Evolutionary conservation across 2,329 filamentous ascomycete species (phyloP), one percentile per base, ranked within the genome.

Genomic region (Xylaria sp.): DNA sequence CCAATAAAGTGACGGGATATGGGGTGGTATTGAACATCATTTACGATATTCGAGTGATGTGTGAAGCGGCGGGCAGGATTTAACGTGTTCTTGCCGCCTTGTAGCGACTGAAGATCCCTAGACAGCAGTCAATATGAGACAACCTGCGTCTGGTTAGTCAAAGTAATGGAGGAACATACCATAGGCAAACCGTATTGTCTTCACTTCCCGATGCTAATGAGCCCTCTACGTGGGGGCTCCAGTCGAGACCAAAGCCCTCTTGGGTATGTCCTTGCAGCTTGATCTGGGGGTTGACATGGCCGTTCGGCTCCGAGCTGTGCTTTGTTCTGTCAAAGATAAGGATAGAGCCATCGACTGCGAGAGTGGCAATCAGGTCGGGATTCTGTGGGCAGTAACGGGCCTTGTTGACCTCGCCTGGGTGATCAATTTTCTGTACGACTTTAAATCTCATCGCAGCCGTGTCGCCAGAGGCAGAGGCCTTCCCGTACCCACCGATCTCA

Each of bases 351-450:
- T 98, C 93, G 8, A 93, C 89, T 73, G 93, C 94, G 82, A 98
- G 91, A 0, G 96, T 98, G 2, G 96, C 96, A 76, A 99, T 97
- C 67, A 99, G 90, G 77, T 99, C 94, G 5, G 95, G 94, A 78
- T 99, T 99, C 80, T 98, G 95, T 13, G 96, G 96, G 82, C 98
- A 94, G 79, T 98, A 98, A 74, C 96, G 91, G 18, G 96, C 97
- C 84, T 98, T 99, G 87, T 99, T 99, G 79, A 99, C 94, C 81
- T 99, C 96, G 72, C 93, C 93, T 18, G 94, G 94, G 80, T 99
- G 96, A 80, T 97, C 92, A 79, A 99, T 99, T 81, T 93, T 96
- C 81, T 99, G 96, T 61, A 96, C 91, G 76, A 99, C 92, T 73
- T 92, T 92, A 85, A 97, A 97, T 77, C 93, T 94, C 80, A 98